Percentiles rank a stretch among this genome's conserved stretches.
phyloP scores from a whole-genome alignment of 345 rosid species.

The Microcos paniculata region DNA sequence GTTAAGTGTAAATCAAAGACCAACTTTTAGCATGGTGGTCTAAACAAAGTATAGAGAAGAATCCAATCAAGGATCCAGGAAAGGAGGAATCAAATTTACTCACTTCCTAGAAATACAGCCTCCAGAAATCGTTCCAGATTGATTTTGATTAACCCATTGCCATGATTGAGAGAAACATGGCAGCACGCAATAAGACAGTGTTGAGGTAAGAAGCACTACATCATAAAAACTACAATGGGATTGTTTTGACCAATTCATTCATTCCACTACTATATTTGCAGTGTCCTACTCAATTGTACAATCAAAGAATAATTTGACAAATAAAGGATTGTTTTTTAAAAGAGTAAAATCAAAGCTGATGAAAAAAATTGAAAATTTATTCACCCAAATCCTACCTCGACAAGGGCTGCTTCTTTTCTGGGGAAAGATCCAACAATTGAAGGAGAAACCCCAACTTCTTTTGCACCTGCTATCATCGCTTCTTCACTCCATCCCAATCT shows the following conservation, averaged over 20 bases:
- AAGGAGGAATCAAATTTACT: neutral
- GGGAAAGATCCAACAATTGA: constrained; percentile 85
- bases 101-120: neutral
- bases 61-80: neutral
- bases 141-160: neutral
- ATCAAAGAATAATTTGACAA: neutral
- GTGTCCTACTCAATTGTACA: neutral
- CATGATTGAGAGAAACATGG: neutral
- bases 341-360: neutral
- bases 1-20: neutral
- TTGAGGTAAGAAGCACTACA: neutral
- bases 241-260: too few relatives aligned
- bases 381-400: constrained; percentile 52
- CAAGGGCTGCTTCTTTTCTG: constrained; percentile 81
- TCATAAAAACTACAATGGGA: neutral
- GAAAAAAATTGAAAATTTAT: neutral
- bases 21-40: neutral
- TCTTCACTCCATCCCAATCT: constrained; percentile 84
- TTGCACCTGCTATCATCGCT: constrained; percentile 91
- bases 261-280: neutral
- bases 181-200: neutral
- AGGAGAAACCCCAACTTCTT: constrained; percentile 86
- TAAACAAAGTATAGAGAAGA: neutral
- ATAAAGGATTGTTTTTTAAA: neutral
- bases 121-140: neutral